Base-by-base conservation (phyloP, 352 stramenopile species). In the Thalassiosira delicatula region DNA sequence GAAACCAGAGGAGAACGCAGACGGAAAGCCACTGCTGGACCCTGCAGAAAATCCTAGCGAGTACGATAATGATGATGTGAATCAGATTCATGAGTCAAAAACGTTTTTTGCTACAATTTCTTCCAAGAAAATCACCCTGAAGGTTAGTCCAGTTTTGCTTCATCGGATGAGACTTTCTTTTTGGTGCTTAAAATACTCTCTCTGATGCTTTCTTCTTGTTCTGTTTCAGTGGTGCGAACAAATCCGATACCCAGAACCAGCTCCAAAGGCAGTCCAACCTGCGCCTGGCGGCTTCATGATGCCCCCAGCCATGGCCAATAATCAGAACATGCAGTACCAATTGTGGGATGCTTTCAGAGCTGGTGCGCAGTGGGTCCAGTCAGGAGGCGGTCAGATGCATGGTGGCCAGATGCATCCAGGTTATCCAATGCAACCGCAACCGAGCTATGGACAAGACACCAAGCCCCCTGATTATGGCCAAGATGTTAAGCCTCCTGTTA, bases 101-200 rank as follows among this genome's bases (percentile, higher is more conserved):
- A 92, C 87, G 1, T 90, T 92, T 66, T 49, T 92, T 8, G 83
- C 78, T 25, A 88, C 87, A 71, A 76, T 92, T 33, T 86, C 76
- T 19, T 80, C 78, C 51, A 44, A 70, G 49, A 56, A 65, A 56
- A 87, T 70, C 37, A 32, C 14, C 25, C n/a, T 70, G 23, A 70
- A 70, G 61, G 61, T 70, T 44, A 21, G 61, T 70, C 11, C 37
- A n/a, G n/a, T n/a, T n/a, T n/a, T n/a, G n/a, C n/a, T n/a, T n/a
- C n/a, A n/a, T n/a, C n/a, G n/a, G n/a, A n/a, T n/a, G n/a, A n/a
- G n/a, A n/a, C n/a, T n/a, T n/a, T n/a, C n/a, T n/a, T n/a, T n/a
- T n/a, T n/a, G n/a, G n/a, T n/a, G n/a, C n/a, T n/a, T n/a, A n/a
- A n/a, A n/a, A n/a, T n/a, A n/a, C n/a, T n/a, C n/a, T n/a, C n/a